Base-by-base conservation (phyloP, 495 filamentous ascomycete species). In the Aspergillus haitiensis region DNA sequence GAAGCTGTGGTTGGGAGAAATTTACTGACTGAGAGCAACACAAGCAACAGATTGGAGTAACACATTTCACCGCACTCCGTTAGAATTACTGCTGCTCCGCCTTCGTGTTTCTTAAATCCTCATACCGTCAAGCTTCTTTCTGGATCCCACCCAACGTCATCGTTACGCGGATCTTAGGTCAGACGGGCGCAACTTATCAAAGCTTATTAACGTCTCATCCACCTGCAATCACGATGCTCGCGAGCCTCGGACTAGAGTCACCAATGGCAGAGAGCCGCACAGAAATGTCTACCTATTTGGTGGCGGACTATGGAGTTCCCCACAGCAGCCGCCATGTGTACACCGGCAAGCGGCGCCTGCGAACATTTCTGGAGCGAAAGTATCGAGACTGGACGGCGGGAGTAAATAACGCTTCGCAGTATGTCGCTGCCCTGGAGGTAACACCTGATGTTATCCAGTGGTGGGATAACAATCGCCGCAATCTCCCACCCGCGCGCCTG, bases 241-340 rank as follows among this genome's bases (percentile, higher is more conserved):
- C 44, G 4, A 47, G n/a, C 7, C 44, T 47, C 10, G 44, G 44
- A 47, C 21, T 15, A 2, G 44, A 47, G 44, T 6, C 44, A 10
- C n/a, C 0, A 18, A 47, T 47, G 44, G 44, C 44, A 3, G n/a
- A 47, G 0, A 10, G 15, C n/a, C 44, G 0, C 0, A 15, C n/a
- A 18, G 44, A 47, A 47, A 18, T 0, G 7, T 6, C 13, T 21
- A 21, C n/a, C 44, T 2, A 18, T 15, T 21, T 47, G 21, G 2
- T 47, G 44, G 15, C 44, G 44, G n/a, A 47, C 44, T 47, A 47
- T 5, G 15, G 44, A 7, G 44, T 47, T 1, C 44, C 44, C 6
- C 44, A 47, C 16, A 16, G 44, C 44, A 47, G n/a, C 44, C 44
- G 44, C 44, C 44, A 47, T 47, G 44, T 21, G 44, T 47, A 47